Percentiles rank a stretch among this genome's conserved stretches.
Evolutionary conservation across 2,329 filamentous ascomycete genomes (phyloP).

Genomic region (Ophiostoma himal-ulmi): DNA sequence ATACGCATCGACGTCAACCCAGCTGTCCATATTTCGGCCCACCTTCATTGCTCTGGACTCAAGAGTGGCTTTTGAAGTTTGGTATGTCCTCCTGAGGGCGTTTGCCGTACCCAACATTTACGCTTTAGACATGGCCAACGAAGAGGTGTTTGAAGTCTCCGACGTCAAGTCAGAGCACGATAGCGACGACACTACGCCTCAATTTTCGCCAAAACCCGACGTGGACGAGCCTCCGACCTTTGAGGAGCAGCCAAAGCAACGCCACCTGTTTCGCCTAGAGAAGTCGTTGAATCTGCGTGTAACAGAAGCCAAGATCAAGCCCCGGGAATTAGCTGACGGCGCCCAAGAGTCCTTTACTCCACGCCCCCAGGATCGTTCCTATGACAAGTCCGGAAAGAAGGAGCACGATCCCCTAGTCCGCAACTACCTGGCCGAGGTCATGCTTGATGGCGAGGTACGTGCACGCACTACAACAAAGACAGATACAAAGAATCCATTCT

Average conservation of each 20-base stretch:
- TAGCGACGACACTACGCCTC: not conserved
- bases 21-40: slow-evolving; percentile 73
- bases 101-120: slow-evolving; percentile 92
- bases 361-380: slow-evolving; percentile 30
- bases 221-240: not conserved
- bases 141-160: slow-evolving; percentile 40
- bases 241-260: slow-evolving; percentile 20
- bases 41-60: slow-evolving; percentile 85
- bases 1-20: slow-evolving; percentile 69
- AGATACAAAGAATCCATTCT: slow-evolving; percentile 69
- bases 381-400: slow-evolving; percentile 12
- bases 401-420: slow-evolving; percentile 41
- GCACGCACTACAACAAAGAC: slow-evolving; percentile 67
- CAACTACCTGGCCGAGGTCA: slow-evolving; percentile 73
- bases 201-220: not conserved
- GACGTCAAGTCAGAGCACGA: slow-evolving; percentile 37
- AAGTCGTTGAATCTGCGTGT: slow-evolving; percentile 55
- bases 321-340: slow-evolving; percentile 26
- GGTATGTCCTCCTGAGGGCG: slow-evolving; percentile 86
- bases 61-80: slow-evolving; percentile 89
- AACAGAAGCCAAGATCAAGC: slow-evolving; percentile 57
- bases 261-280: slow-evolving; percentile 55
- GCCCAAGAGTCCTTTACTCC: slow-evolving; percentile 25
- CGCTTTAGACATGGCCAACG: slow-evolving; percentile 45
- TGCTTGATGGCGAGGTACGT: slow-evolving; percentile 72